Conservation (phyloP, 106 monocot species). For the Vanilla planifolia region DNA sequence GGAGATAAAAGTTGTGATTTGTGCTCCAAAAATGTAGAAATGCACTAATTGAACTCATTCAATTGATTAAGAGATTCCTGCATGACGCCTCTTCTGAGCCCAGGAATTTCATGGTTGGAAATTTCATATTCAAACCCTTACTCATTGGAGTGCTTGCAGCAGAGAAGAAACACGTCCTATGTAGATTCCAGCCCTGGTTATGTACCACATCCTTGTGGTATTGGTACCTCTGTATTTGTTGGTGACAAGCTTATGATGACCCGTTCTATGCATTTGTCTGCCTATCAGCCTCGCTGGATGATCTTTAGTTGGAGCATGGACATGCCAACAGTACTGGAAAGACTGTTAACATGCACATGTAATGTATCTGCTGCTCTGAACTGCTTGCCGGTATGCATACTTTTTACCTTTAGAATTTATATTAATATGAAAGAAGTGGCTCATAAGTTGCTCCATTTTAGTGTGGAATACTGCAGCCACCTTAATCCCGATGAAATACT, state of each 20-base stretch:
- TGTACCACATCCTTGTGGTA: conserved; percentile 30
- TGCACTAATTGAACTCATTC: not conserved
- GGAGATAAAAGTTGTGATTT: no score
- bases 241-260: conserved; percentile 44
- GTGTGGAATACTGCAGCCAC: no score
- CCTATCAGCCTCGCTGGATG: conserved; percentile 54
- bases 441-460: no score
- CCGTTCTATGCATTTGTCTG: conserved; percentile 44
- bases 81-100: conserved; percentile 52
- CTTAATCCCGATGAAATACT: no score
- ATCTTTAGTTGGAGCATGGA: conserved; percentile 18
- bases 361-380: conserved; percentile 56
- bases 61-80: conserved; percentile 39
- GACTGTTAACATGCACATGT: conserved; percentile 32
- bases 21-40: no score
- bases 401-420: no score
- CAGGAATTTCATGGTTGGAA: conserved; percentile 72
- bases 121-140: conserved; percentile 65
- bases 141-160: conserved; percentile 39
- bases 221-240: conserved; percentile 60
- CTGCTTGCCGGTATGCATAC: conserved; percentile 55
- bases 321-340: conserved; percentile 55
- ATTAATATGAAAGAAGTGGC: no score
- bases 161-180: conserved; percentile 15
- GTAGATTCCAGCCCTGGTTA: conserved; percentile 12